These are phyloP conservation scores for Euphrasia confusa DNA, from an alignment of 257 asterid species.

Conservation along the genomic window DNA sequence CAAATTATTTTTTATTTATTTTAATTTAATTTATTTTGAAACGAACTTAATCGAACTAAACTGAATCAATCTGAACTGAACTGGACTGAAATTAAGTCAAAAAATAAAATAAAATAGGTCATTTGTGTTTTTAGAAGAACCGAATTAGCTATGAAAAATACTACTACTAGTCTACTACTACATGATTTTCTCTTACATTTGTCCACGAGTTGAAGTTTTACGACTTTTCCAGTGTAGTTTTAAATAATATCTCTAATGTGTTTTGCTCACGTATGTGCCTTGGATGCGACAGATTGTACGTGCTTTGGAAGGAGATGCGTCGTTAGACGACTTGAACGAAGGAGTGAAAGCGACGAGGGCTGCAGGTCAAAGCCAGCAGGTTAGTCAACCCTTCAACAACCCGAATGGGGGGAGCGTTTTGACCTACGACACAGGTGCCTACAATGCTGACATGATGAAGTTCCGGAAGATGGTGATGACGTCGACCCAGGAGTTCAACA, in stretches of 20 bases:
- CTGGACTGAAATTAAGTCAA: too few species aligned
- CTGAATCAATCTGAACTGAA: too few species aligned
- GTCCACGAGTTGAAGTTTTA: too few species aligned
- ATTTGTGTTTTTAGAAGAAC: neutral
- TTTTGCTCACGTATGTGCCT: neutral
- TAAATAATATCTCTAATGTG: neutral
- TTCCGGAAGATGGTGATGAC: slow-evolving; percentile 60
- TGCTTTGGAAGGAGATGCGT: slow-evolving; percentile 59
- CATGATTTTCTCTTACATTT: too few species aligned
- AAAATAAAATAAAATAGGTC: too few species aligned
- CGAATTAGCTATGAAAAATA: neutral
- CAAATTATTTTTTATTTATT: too few species aligned
- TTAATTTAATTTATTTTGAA: too few species aligned
- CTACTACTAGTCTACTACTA: too few species aligned
- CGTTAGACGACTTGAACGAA: slow-evolving; percentile 55
- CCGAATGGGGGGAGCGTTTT: slow-evolving; percentile 1
- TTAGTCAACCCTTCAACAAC: slow-evolving; percentile 7
- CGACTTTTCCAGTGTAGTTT: too few species aligned
- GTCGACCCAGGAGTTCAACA: slow-evolving; percentile 33
- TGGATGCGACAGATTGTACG: slow-evolving; percentile 44
- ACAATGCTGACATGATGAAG: slow-evolving; percentile 68
- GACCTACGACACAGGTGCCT: slow-evolving; percentile 42
- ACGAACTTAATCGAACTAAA: too few species aligned
- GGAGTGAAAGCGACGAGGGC: slow-evolving; percentile 28
- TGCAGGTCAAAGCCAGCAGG: slow-evolving; percentile 24